Base-by-base conservation (phyloP, 306 rosid species). In the Malus asiatica region DNA sequence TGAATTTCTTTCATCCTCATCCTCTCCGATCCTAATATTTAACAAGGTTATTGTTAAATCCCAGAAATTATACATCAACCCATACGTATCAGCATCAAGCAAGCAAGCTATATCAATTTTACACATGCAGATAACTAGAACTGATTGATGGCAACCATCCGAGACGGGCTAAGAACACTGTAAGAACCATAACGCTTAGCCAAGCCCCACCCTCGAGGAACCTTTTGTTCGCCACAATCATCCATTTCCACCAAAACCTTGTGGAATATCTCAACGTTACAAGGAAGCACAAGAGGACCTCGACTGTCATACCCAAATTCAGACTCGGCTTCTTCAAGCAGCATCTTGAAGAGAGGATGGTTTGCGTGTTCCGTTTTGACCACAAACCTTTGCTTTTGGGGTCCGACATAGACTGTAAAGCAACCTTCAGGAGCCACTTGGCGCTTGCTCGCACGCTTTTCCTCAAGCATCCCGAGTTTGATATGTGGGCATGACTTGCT, bases 371-470 rank as follows among this genome's bases (percentile, higher is more conserved):
- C 92, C 0, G 97, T 77, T 80, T 78, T 86, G 35, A 93, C 86
- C 67, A 87, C 90, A 58, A 91, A 93, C 78, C 89, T 87, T 27
- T 87, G 91, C 82, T 77, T 89, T 27, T 91, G 79, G 0, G 92
- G 81, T 22, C 98, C 98, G 4, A 93, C 98, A 13, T 91, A 93
- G 8, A 93, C 97, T 2, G 93, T 81, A 83, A 93, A 93, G 76
- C 93, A 91, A 11, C 98, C 98, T 52, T 89, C 82, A 0, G 93
- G 92, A 3, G 89, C 84, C 22, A 80, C 85, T 62, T 79, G 70
- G 10, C 42, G 48, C 22, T 66, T 78, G n/a, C 38, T 63, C 11
- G 16, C 14, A 1, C 52, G 65, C 48, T 84, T 64, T 45, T 71
- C 76, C 44, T 42, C 77, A 5, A 15, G 11, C 27, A 13, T 27